Evolutionary conservation across 2,329 filamentous ascomycete species (phyloP).

Genomic region (Pestalotiopsis sp.): DNA sequence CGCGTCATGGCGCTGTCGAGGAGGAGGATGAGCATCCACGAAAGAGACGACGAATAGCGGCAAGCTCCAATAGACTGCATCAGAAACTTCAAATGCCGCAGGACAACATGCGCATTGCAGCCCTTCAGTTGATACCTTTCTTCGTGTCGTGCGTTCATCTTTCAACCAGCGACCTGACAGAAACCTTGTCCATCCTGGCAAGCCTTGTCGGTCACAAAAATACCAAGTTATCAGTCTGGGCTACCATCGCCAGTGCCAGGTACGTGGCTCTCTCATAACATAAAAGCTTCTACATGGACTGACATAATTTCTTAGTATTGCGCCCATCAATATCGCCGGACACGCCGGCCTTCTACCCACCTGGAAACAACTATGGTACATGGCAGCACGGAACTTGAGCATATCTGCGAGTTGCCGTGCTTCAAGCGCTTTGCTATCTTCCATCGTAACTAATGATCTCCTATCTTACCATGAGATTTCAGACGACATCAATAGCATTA

Average conservation of each 20-base stretch:
- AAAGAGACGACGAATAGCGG: conserved; percentile 51
- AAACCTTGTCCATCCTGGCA: conserved; percentile 60
- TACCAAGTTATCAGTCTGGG: conserved; percentile 71
- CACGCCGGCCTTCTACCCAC: conserved; percentile 42
- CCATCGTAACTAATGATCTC: conserved; percentile 68
- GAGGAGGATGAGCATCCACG: conserved; percentile 48
- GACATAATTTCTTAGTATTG: conserved; percentile 41
- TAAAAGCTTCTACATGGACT: background rate
- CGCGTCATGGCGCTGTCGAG: conserved; percentile 20
- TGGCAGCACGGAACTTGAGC: conserved; percentile 70
- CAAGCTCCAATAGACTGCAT: conserved; percentile 47
- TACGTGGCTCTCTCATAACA: conserved; percentile 36
- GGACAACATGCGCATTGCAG: conserved; percentile 47
- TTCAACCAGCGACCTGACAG: conserved; percentile 52
- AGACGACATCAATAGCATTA: conserved; percentile 71
- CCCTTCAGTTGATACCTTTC: conserved; percentile 62
- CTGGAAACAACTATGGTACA: conserved; percentile 79
- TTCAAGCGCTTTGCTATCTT: conserved; percentile 72
- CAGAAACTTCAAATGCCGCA: conserved; percentile 51
- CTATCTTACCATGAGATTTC: conserved; percentile 68
- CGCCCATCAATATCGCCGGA: conserved; percentile 41
- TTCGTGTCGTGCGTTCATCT: conserved; percentile 50
- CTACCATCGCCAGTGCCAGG: conserved; percentile 81
- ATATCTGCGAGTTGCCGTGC: conserved; percentile 73
- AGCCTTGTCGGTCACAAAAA: conserved; percentile 71